Percentiles rank a stretch among this genome's conserved stretches.
phyloP scores from a whole-genome alignment of 306 rosid species.

The Myrica gale region DNA sequence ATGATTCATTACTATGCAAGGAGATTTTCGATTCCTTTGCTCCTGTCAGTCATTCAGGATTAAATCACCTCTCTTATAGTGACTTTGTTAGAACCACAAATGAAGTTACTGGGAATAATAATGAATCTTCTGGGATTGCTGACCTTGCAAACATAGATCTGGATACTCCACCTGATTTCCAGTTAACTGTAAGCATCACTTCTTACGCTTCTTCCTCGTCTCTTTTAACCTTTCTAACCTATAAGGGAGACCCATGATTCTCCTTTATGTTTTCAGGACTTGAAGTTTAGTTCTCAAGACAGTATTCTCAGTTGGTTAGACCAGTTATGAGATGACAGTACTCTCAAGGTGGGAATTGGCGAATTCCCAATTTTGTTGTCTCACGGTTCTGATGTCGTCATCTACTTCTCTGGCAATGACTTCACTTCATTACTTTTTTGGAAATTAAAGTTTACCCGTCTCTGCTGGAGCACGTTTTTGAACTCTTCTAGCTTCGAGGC shows the following conservation, averaged over 20 bases:
- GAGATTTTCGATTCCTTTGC: slow-evolving; percentile 51
- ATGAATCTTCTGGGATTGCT: slow-evolving; percentile 40
- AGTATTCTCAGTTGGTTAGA: slow-evolving; percentile 56
- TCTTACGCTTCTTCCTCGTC: slow-evolving; percentile 13
- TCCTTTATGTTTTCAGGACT: slow-evolving; percentile 46
- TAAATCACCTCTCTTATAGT: slow-evolving; percentile 24
- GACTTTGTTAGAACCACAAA: slow-evolving; percentile 16
- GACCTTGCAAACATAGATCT: slow-evolving; percentile 64
- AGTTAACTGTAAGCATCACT: slow-evolving; percentile 53
- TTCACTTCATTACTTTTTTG: background rate
- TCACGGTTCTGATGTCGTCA: background rate
- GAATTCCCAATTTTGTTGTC: slow-evolving; percentile 32
- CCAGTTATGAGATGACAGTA: slow-evolving; percentile 36
- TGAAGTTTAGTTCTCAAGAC: slow-evolving; percentile 70
- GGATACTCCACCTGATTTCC: slow-evolving; percentile 79
- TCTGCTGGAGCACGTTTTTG: slow-evolving; percentile 8
- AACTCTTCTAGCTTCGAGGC: slow-evolving; percentile 4
- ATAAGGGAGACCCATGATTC: slow-evolving; percentile 16
- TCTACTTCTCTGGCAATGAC: background rate
- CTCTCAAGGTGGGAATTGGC: slow-evolving; percentile 7
- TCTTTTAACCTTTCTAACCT: slow-evolving; percentile 13
- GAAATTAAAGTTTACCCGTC: slow-evolving; percentile 4
- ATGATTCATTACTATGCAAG: slow-evolving; percentile 63
- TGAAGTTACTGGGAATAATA: slow-evolving; percentile 24
- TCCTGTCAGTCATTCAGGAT: slow-evolving; percentile 24